Conservation (phyloP, 352 stramenopile species). For the Hyphochytrium catenoides region DNA sequence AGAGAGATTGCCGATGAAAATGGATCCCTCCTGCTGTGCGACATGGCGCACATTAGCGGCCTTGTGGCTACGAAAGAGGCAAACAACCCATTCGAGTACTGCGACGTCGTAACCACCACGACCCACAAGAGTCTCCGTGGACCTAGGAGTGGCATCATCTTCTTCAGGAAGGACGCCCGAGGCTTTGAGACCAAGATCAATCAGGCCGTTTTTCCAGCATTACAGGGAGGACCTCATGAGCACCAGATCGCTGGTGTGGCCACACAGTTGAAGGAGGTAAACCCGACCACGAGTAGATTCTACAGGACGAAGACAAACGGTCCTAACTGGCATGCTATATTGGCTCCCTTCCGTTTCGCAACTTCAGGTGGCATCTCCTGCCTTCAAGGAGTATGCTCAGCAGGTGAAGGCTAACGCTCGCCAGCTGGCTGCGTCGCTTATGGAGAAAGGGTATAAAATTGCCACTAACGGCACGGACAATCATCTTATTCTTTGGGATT, state of each 20-base stretch:
- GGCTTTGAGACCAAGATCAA: conserved; percentile 87
- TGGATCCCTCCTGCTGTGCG: conserved; percentile 88
- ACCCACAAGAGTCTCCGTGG: conserved; percentile 97
- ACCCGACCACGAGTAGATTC: too few species aligned
- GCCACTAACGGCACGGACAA: conserved; percentile 96
- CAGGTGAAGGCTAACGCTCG: conserved; percentile 86
- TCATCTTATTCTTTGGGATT: conserved; percentile 95
- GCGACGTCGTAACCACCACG: conserved; percentile 96
- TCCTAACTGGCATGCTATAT: too few species aligned
- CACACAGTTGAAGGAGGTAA: conserved; percentile 91
- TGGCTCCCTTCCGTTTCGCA: too few species aligned
- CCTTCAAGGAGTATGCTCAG: conserved; percentile 89
- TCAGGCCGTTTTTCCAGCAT: conserved; percentile 91
- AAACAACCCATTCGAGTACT: conserved; percentile 86
- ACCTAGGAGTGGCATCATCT: conserved; percentile 95
- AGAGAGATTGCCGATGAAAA: conserved; percentile 94
- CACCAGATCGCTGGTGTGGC: conserved; percentile 97
- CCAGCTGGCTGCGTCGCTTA: conserved; percentile 70
- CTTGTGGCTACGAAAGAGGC: conserved; percentile 87
- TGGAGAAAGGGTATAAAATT: conserved; percentile 79
- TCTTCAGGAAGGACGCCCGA: conserved; percentile 86
- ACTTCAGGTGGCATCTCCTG: too few species aligned
- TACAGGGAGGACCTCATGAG: conserved; percentile 91
- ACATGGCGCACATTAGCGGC: conserved; percentile 98
- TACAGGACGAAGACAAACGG: too few species aligned